Conservation (phyloP, 257 asterid species). For the Vinca minor region DNA sequence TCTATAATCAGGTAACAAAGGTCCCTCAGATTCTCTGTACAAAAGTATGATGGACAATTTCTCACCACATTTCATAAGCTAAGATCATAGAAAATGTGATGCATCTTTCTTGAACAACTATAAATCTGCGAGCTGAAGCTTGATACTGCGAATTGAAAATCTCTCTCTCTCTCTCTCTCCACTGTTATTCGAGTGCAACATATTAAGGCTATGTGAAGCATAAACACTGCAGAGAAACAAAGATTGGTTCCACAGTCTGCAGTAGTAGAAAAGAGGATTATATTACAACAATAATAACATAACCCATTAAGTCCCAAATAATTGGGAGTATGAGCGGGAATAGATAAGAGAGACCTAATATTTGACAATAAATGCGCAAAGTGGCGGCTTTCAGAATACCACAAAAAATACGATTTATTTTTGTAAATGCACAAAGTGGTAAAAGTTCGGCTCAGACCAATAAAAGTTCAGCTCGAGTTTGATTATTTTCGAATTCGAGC, state of each 20-base stretch:
- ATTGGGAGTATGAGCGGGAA: too few relatives aligned
- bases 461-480: too few relatives aligned
- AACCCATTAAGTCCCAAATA: too few relatives aligned
- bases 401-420: too few relatives aligned
- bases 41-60: not conserved
- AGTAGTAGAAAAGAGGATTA: not conserved
- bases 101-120: not conserved
- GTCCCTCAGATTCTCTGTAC: not conserved
- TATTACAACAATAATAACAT: not conserved
- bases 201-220: not conserved
- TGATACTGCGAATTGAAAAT: not conserved
- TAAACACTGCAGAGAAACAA: not conserved
- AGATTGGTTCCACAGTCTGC: not conserved
- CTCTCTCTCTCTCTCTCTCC: not conserved
- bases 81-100: not conserved
- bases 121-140: not conserved
- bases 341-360: too few relatives aligned
- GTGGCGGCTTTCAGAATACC: too few relatives aligned
- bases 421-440: too few relatives aligned
- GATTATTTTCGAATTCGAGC: too few relatives aligned
- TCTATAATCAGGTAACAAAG: not conserved
- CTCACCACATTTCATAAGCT: too few relatives aligned
- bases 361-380: too few relatives aligned
- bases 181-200: not conserved
- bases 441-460: too few relatives aligned